A percentile compares a stretch with the other conserved stretches of the same genome.
phyloP scores from a whole-genome alignment of 768 basidiomycete species.

The Mycena leptocephala region DNA sequence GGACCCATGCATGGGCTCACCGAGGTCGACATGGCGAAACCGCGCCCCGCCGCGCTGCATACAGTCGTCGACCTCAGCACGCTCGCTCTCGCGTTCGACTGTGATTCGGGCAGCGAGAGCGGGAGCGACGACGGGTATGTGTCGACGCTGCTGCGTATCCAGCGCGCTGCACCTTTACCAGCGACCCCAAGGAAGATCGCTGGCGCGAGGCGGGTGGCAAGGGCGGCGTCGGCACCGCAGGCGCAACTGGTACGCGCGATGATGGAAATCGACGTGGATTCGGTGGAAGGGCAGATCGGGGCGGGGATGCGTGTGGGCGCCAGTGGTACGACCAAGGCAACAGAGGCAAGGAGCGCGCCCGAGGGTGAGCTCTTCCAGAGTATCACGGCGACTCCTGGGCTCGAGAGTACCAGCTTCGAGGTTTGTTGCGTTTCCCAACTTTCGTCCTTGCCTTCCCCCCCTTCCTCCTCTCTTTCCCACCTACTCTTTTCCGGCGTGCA shows the following conservation, averaged over 20 bases:
- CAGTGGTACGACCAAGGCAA: no score
- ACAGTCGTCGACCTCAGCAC: conserved; percentile 26
- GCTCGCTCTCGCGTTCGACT: conserved; percentile 35
- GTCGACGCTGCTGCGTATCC: conserved; percentile 30
- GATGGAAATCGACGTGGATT: neutral
- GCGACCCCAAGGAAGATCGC: conserved; percentile 25
- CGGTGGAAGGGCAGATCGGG: neutral
- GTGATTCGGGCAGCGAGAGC: conserved; percentile 30
- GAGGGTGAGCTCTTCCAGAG: conserved; percentile 35
- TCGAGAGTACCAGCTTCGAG: conserved; percentile 34
- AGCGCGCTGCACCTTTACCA: neutral
- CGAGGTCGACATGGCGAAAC: neutral
- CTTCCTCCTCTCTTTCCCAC: neutral
- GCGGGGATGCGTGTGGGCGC: neutral
- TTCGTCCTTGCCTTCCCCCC: neutral
- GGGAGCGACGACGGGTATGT: conserved; percentile 36
- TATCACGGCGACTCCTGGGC: conserved; percentile 32
- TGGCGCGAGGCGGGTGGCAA: conserved; percentile 26
- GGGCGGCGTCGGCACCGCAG: conserved; percentile 21
- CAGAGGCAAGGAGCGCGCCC: neutral
- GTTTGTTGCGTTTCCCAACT: conserved; percentile 2
- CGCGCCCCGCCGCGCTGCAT: neutral
- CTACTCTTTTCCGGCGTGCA: neutral
- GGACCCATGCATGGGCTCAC: neutral
- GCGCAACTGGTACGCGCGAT: neutral